Evolutionary conservation across 176 grass and related monocot genomes (phyloP), one percentile per base, ranked within the genome.

Genomic region (Avena insularis): DNA sequence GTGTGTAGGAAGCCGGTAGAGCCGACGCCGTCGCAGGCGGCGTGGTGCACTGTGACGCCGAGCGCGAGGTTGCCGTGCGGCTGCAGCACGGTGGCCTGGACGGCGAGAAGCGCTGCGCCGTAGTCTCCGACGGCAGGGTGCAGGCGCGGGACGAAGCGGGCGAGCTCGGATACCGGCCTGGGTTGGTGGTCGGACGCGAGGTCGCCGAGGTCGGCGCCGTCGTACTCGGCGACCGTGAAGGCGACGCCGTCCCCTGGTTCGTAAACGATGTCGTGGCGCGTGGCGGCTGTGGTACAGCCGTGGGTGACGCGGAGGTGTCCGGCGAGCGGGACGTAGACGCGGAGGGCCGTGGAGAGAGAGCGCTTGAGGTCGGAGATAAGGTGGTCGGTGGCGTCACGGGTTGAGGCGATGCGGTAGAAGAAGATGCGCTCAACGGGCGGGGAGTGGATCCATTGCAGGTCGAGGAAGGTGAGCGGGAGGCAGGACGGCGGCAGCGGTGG

Each of bases 381-480:
- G 35, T 63, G 15, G 81, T 55, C 12, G 57, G 83, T 54, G 51
- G 51, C 51, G 12, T 54, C 51, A 54, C 51, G 51, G 14, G 13
- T 55, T 14, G 53, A 55, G 14, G 53, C 14, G 53, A 55, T 14
- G 20, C 56, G 33, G 66, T 84, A 91, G 75, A 91, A 81, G 74
- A 91, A 91, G 66, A 88, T 56, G 67, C 85, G 80, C 76, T 91
- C 81, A 1, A 91, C 58, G 0, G 89, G 85, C 20, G 43, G 8
- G 1, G n/a, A 43, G 7, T 76, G 12, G 23, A 91, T 14, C 81
- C 85, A 91, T 6, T 76, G 9, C n/a, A 88, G 38, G 54, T 91
- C 90, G 21, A 91, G 79, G 81, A 81, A 59, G 2, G 90, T 80
- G 45, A 91, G 81, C 2, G 81, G 90, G 62, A 87, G 31, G 23